Evolutionary conservation across 2,329 filamentous ascomycete genomes (phyloP).

Genomic region (Pseudopyricularia cyperi): DNA sequence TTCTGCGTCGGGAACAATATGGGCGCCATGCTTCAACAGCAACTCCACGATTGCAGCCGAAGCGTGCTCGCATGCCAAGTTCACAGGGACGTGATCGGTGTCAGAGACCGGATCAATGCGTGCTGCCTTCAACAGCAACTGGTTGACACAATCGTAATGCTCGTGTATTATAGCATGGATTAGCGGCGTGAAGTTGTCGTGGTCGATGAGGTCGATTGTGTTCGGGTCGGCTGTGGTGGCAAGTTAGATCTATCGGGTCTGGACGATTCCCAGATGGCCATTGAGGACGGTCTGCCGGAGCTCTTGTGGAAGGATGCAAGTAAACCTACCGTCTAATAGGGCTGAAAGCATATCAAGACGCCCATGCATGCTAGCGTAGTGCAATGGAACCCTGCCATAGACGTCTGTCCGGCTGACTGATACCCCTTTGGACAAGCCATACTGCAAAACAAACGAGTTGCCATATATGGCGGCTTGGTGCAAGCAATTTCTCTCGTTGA

Average conservation of each 20-base stretch:
- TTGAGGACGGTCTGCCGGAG: not conserved
- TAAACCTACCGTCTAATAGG: conserved; percentile 46
- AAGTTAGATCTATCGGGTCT: not conserved
- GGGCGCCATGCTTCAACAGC: conserved; percentile 66
- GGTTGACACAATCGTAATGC: conserved; percentile 66
- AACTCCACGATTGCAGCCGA: conserved; percentile 75
- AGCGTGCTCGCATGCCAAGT: conserved; percentile 88
- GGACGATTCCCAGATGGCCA: conserved; percentile 3
- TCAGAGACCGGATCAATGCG: conserved; percentile 76
- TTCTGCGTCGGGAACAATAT: conserved; percentile 87
- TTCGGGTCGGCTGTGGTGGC: conserved; percentile 44
- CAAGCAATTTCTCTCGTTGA: conserved; percentile 92
- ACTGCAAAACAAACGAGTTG: conserved; percentile 62
- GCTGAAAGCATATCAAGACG: conserved; percentile 70
- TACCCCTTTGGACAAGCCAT: conserved; percentile 63
- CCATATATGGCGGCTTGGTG: conserved; percentile 96
- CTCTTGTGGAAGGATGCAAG: not conserved
- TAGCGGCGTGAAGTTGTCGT: conserved; percentile 93
- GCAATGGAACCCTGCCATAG: conserved; percentile 83
- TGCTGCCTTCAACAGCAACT: conserved; percentile 65
- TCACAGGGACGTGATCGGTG: conserved; percentile 84
- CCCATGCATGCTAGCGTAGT: conserved; percentile 95
- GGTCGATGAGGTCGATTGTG: conserved; percentile 79
- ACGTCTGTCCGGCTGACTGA: conserved; percentile 75
- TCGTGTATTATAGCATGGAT: conserved; percentile 91